Evolutionary conservation across 495 filamentous ascomycete species (phyloP).

Genomic region (Tuber melanosporum): DNA sequence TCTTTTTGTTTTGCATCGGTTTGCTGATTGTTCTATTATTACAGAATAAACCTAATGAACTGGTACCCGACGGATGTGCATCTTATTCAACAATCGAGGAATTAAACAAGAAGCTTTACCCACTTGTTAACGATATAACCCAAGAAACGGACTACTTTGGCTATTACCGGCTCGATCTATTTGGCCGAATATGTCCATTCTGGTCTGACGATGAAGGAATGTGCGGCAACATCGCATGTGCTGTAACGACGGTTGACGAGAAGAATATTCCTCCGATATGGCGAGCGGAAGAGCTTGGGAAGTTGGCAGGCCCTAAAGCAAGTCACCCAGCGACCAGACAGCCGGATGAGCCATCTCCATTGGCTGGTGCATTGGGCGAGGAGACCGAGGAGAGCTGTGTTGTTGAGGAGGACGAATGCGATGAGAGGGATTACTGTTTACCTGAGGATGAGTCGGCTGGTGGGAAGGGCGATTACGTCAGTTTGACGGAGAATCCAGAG

Average conservation of each 20-base stretch:
- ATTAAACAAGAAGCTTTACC: constrained; percentile 69
- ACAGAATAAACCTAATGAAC: constrained; percentile 30
- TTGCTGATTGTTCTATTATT: background rate
- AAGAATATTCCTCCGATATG: constrained; percentile 86
- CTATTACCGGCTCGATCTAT: constrained; percentile 95
- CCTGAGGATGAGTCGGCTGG: constrained; percentile 85
- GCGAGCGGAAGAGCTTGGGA: constrained; percentile 86
- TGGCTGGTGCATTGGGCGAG: constrained; percentile 77
- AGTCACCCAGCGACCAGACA: constrained; percentile 75
- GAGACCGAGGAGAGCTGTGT: constrained; percentile 91
- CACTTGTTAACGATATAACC: constrained; percentile 74
- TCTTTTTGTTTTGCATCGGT: background rate
- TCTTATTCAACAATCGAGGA: constrained; percentile 83
- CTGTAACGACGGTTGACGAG: constrained; percentile 93
- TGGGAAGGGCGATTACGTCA: constrained; percentile 92
- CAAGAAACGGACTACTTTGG: constrained; percentile 93
- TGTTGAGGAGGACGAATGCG: constrained; percentile 94
- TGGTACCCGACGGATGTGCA: constrained; percentile 77
- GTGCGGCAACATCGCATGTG: constrained; percentile 95
- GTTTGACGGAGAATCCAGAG: constrained; percentile 86
- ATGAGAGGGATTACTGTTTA: constrained; percentile 93
- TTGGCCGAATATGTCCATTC: constrained; percentile 89
- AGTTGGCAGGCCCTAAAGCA: constrained; percentile 85
- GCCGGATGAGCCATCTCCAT: constrained; percentile 60
- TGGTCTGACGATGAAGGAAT: constrained; percentile 90